Evolutionary conservation across 164 flowering plant species (phyloP), one percentile per base, ranked within the genome.

Genomic region (Aristolochia fimbriata): DNA sequence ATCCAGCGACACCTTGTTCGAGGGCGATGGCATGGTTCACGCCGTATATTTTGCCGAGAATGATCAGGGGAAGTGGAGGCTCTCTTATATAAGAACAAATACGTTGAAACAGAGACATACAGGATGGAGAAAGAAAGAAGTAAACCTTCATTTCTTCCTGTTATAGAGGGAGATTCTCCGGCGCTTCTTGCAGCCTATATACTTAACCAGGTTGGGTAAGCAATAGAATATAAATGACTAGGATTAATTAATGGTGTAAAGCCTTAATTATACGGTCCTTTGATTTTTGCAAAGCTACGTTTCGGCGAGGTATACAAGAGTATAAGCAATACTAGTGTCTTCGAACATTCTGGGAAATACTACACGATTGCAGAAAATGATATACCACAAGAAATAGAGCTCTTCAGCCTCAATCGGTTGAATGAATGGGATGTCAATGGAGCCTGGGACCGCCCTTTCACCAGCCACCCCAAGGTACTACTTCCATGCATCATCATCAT

Each of bases 1-100:
- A 59, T 74, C 91, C 51, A 81, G 71, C 47, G 59, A 77, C 30
- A 62, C 53, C 1, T 83, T 83, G 91, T 47, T 83, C 17, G 91
- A 85, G 73, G 91, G 88, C 56, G 86, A 85, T 74, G 91, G 88
- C 47, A 81, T 84, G 86, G 73, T 83, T 45, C 87, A 82, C 68
- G 83, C 87, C 14, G 24, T 85, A 22, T 77, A 83, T 58, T 83
- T 83, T 41, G 41, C 19, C 0, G 80, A 76, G 59, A 72, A 66
- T 17, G 37, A n/a, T 37, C 50, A 67, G 46, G 74, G 71, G 10
- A 55, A 19, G 10, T 76, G 88, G 86, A 74, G 0, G 9, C 65
- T 80, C 22, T 55, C 55, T 9, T 85, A 85, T n/a, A n/a, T 77
- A 79, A 75, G 3, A 86, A 86, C 76, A 81, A 61, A 72, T 60